These are phyloP conservation scores for Kurtzmaniella quercitrusa DNA, from an alignment of 1,139 yeast genomes.

Conservation along the genomic window DNA sequence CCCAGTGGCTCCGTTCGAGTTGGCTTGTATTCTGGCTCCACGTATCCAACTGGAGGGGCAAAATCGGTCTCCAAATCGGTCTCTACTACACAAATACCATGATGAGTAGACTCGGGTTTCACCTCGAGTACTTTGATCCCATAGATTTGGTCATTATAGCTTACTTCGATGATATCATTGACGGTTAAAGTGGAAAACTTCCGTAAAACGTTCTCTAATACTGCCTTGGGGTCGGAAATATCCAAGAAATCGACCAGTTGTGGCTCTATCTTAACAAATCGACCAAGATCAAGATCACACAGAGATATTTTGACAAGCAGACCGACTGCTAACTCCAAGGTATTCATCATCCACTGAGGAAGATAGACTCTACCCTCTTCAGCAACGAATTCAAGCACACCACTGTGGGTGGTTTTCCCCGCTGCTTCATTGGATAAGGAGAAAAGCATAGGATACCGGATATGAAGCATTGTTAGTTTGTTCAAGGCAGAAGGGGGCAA, in stretches of 20 bases:
- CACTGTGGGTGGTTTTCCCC: conserved; percentile 67
- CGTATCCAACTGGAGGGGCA: conserved; percentile 98
- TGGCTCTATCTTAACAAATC: conserved; percentile 90
- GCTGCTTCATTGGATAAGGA: conserved; percentile 68
- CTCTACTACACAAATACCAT: conserved; percentile 90
- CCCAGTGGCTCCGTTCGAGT: conserved; percentile 25
- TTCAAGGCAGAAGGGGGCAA: conserved; percentile 90
- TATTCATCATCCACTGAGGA: conserved; percentile 96
- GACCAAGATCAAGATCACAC: conserved; percentile 81
- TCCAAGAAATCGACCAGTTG: conserved; percentile 91
- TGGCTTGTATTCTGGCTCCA: conserved; percentile 70
- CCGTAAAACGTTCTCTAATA: conserved; percentile 84
- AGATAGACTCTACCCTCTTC: conserved; percentile 94
- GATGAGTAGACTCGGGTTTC: conserved; percentile 64
- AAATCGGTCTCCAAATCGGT: conserved; percentile 96
- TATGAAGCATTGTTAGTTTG: conserved; percentile 78
- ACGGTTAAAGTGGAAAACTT: conserved; percentile 86
- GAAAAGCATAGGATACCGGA: conserved; percentile 94
- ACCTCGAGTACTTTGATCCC: conserved; percentile 84
- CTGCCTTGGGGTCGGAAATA: conserved; percentile 94
- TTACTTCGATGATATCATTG: conserved; percentile 79
- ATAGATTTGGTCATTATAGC: conserved; percentile 75
- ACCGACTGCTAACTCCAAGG: conserved; percentile 72
- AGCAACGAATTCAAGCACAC: conserved; percentile 93
- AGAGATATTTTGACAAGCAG: conserved; percentile 68